Evolutionary conservation across 805 yeast genomes (phyloP).

Genomic region (Naumovozyma dairenensis): DNA sequence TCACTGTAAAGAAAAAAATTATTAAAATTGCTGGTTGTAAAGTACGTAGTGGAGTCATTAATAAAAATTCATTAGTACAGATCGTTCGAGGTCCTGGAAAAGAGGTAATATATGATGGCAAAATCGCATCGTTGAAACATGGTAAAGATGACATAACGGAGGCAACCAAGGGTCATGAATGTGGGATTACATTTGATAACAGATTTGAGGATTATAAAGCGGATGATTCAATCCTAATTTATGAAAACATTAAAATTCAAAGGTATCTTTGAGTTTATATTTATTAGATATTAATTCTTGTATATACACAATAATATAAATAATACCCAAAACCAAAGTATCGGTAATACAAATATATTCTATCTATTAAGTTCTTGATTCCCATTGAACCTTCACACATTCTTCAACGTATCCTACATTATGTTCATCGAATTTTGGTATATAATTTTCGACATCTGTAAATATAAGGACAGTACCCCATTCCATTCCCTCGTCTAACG

Average conservation of each 20-base stretch:
- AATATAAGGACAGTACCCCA: constrained; percentile 92
- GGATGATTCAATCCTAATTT: constrained; percentile 69
- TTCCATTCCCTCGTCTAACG: constrained; percentile 73
- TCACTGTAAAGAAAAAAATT: constrained; percentile 50
- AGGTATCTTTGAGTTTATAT: constrained; percentile 34
- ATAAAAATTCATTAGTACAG: constrained; percentile 47
- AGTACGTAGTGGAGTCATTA: constrained; percentile 58
- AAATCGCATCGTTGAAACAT: constrained; percentile 64
- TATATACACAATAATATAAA: background rate
- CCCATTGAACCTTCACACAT: constrained; percentile 85
- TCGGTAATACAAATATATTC: no score
- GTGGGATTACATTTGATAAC: constrained; percentile 67
- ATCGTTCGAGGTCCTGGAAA: constrained; percentile 42
- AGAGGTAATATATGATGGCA: constrained; percentile 41
- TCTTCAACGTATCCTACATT: constrained; percentile 77
- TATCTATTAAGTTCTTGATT: constrained; percentile 25
- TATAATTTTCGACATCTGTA: constrained; percentile 60
- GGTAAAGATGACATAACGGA: constrained; percentile 70
- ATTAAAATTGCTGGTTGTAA: constrained; percentile 80
- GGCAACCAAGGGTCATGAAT: constrained; percentile 78
- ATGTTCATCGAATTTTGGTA: constrained; percentile 46
- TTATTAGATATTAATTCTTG: background rate
- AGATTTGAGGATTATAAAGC: constrained; percentile 55
- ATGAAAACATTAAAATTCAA: constrained; percentile 53
- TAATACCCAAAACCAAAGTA: no score